These are phyloP conservation scores for Symbiotaphrina buchneri DNA, from an alignment of 495 filamentous ascomycete species.

Conservation along the genomic window DNA sequence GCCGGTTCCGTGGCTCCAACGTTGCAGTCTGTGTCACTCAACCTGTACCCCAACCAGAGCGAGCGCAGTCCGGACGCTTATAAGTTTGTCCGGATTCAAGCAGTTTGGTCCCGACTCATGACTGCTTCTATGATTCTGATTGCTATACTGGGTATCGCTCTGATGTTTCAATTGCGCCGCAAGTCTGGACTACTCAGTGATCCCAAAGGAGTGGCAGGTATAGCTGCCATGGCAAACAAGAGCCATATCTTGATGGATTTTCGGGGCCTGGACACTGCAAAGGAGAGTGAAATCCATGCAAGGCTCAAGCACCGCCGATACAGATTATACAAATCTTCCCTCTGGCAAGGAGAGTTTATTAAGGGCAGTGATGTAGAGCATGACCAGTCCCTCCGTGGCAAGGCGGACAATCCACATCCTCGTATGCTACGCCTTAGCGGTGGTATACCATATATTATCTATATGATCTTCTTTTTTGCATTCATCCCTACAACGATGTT, in stretches of 20 bases:
- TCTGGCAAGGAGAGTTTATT: conserved; percentile 30
- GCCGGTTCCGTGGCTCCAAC: conserved; percentile 40
- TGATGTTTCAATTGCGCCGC: conserved; percentile 34
- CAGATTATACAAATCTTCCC: conserved; percentile 40
- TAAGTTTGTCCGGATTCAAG: conserved; percentile 25
- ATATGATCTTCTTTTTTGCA: conserved; percentile 22
- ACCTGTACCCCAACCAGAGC: conserved; percentile 20
- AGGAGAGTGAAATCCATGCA: conserved; percentile 39
- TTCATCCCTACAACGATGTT: conserved; percentile 35
- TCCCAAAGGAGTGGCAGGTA: conserved; percentile 49
- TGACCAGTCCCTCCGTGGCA: conserved; percentile 16
- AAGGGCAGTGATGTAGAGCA: conserved; percentile 12
- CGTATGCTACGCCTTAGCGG: conserved; percentile 38
- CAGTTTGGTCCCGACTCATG: conserved; percentile 36
- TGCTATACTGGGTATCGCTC: conserved; percentile 23
- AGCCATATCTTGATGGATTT: conserved; percentile 56
- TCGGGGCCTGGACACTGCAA: conserved; percentile 42
- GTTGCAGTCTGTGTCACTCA: conserved; percentile 31
- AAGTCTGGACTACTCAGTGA: conserved; percentile 41
- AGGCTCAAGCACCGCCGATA: conserved; percentile 40
- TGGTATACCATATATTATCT: conserved; percentile 33
- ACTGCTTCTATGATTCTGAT: conserved; percentile 24
- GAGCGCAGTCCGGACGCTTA: conserved; percentile 5
- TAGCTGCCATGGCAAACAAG: conserved; percentile 50
- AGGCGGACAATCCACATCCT: conserved; percentile 32